Percentiles rank a stretch among this genome's conserved stretches.
These are phyloP conservation scores for Hypoxylon sp. DNA, from an alignment of 2,329 filamentous ascomycete species.

Conservation along the genomic window DNA sequence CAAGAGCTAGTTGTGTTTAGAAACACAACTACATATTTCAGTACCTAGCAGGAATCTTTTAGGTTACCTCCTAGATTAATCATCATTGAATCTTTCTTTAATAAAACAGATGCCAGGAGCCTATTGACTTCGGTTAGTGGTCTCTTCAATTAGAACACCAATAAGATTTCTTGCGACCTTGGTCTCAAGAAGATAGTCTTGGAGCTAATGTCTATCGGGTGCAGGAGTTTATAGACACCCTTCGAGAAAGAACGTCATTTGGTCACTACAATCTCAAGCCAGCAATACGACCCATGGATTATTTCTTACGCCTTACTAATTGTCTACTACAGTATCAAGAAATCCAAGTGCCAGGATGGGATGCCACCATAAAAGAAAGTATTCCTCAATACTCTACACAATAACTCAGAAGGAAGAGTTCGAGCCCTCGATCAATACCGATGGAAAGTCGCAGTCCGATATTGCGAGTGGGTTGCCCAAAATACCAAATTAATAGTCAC, in stretches of 20 bases:
- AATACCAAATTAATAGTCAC: not conserved
- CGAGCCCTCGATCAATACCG: not conserved
- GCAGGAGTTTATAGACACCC: not conserved
- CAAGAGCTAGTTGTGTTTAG: too few relatives aligned
- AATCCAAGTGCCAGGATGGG: not conserved
- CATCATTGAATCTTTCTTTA: too few relatives aligned
- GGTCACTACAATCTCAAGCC: not conserved
- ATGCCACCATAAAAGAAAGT: not conserved
- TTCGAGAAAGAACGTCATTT: not conserved
- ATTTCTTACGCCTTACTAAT: not conserved
- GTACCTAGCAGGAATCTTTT: too few relatives aligned
- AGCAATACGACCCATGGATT: not conserved
- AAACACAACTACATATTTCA: too few relatives aligned
- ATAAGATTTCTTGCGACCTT: not conserved
- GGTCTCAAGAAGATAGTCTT: not conserved
- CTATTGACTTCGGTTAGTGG: not conserved
- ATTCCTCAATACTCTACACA: not conserved
- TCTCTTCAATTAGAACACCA: slow-evolving; percentile 2
- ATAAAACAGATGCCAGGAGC: not conserved
- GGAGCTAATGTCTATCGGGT: not conserved
- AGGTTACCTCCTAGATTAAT: too few relatives aligned
- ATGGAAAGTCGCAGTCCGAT: not conserved
- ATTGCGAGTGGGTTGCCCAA: slow-evolving; percentile 1
- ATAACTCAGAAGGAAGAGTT: not conserved
- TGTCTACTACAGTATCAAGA: not conserved